Percentiles rank a stretch among this genome's conserved stretches.
Evolutionary conservation across 306 rosid genomes (phyloP).

Genomic region (Fagus crenata): DNA sequence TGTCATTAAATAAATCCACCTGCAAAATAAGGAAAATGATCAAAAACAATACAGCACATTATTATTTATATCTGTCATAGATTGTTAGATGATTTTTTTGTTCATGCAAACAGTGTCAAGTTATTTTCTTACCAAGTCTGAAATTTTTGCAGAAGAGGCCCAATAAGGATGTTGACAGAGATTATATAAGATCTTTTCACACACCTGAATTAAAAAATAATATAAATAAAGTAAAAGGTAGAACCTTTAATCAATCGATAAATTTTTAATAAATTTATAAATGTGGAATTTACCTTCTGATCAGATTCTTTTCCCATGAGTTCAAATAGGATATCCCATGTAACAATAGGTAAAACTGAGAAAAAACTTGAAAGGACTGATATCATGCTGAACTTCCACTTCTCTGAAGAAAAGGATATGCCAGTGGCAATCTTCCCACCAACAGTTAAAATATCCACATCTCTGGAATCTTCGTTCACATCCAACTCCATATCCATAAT

Average conservation of each 20-base stretch:
- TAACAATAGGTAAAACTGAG: conserved; percentile 50
- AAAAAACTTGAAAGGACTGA: conserved; percentile 64
- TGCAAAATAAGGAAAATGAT: conserved; percentile 41
- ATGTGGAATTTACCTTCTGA: conserved; percentile 50
- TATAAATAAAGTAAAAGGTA: conserved; percentile 7
- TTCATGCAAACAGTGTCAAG: conserved; percentile 15
- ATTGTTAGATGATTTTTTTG: not conserved
- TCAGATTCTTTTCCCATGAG: conserved; percentile 67
- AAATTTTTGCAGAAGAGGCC: conserved; percentile 60
- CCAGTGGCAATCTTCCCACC: conserved; percentile 39
- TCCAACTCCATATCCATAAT: conserved; percentile 84
- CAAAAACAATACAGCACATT: conserved; percentile 7
- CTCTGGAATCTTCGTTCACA: conserved; percentile 65
- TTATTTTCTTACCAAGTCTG: conserved; percentile 59
- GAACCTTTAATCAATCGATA: conserved; percentile 13
- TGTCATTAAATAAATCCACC: conserved; percentile 54
- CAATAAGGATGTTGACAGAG: conserved; percentile 74
- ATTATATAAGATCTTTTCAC: conserved; percentile 55
- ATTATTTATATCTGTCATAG: not conserved
- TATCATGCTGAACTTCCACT: conserved; percentile 73
- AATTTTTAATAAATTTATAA: conserved; percentile 13
- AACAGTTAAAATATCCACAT: conserved; percentile 46
- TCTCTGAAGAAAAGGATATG: conserved; percentile 45
- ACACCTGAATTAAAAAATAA: conserved; percentile 51
- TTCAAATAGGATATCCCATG: conserved; percentile 71